Evolutionary conservation across 768 basidiomycete species (phyloP), one percentile per base, ranked within the genome.

Genomic region (Kwoniella sp.): DNA sequence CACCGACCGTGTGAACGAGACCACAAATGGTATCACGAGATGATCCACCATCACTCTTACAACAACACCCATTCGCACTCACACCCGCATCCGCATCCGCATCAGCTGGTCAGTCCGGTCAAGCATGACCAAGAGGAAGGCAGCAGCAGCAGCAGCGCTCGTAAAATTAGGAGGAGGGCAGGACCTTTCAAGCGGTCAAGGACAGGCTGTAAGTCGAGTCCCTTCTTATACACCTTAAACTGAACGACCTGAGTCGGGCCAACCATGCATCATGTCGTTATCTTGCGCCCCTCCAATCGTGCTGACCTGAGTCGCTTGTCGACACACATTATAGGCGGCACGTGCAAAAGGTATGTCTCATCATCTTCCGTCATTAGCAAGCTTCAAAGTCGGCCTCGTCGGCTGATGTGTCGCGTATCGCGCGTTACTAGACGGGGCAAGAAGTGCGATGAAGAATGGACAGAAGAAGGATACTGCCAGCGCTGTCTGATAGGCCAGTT

Each of bases 361-460:
- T n/a, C 6, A 33, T 49, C 30, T 19, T 33, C 33, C 13, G 33
- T 33, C 33, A n/a, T n/a, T n/a, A n/a, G n/a, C n/a, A n/a, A n/a
- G n/a, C n/a, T n/a, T n/a, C n/a, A n/a, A n/a, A n/a, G n/a, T n/a
- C n/a, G 13, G 19, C 4, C 33, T 44, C 2, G 33, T 30, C n/a
- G n/a, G 27, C 27, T 46, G 29, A 19, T 44, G 12, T 25, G 33
- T 33, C 15, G 29, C 19, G 21, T 60, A 13, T 21, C 24, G 19
- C 21, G 21, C 1, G 24, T 10, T 36, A 19, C 1, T 27, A 69
- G 68, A 24, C 64, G 68, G n/a, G 68, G 68, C 17, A 69, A 69
- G 61, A 69, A 69, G 55, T 69, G 68, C 37, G 68, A 69, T 48
- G 68, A 69, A 36, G 68, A 62, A 15, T 69, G 68, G 68, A 67